Percentiles rank a stretch among this genome's conserved stretches.
phyloP scores from a whole-genome alignment of 2,329 filamentous ascomycete genomes.

The Plectosphaerella plurivora region DNA sequence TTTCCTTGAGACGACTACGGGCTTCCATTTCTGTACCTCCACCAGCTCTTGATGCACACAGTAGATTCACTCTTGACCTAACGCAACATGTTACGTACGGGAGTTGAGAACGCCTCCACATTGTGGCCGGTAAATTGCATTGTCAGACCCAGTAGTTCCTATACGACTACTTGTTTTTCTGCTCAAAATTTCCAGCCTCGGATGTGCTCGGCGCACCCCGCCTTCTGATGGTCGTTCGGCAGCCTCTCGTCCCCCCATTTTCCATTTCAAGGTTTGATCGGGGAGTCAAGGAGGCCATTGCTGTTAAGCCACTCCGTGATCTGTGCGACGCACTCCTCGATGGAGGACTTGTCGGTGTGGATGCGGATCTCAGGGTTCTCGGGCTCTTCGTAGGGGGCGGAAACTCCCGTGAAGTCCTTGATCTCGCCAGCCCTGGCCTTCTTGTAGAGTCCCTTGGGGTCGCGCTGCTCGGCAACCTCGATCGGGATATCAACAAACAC shows the following conservation, averaged over 20 bases:
- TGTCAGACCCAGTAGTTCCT: too few species aligned
- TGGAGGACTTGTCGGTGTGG: slow-evolving; percentile 72
- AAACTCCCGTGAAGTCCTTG: slow-evolving; percentile 95
- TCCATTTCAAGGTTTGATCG: slow-evolving; percentile 17
- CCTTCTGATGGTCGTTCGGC: too few species aligned
- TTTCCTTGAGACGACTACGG: slow-evolving; percentile 40
- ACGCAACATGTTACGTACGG: too few species aligned
- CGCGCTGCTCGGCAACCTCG: slow-evolving; percentile 87
- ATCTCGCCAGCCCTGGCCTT: slow-evolving; percentile 92
- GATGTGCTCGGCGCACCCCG: too few species aligned
- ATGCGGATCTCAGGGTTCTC: slow-evolving; percentile 83
- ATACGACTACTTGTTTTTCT: too few species aligned
- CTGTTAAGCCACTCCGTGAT: slow-evolving; percentile 76
- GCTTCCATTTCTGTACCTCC: too few species aligned
- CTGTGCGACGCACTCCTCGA: slow-evolving; percentile 83
- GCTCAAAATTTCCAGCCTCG: too few species aligned
- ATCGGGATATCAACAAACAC: slow-evolving; percentile 90
- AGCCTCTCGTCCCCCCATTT: too few species aligned
- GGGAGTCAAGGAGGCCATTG: slow-evolving; percentile 52
- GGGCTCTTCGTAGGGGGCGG: slow-evolving; percentile 90
- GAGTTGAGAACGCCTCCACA: too few species aligned
- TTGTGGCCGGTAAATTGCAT: too few species aligned
- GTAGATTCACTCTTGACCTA: too few species aligned
- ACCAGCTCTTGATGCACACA: too few species aligned
- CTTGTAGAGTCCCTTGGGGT: slow-evolving; percentile 97